Conservation (phyloP, 768 basidiomycete genomes). For the Pleurotus sapidus region DNA sequence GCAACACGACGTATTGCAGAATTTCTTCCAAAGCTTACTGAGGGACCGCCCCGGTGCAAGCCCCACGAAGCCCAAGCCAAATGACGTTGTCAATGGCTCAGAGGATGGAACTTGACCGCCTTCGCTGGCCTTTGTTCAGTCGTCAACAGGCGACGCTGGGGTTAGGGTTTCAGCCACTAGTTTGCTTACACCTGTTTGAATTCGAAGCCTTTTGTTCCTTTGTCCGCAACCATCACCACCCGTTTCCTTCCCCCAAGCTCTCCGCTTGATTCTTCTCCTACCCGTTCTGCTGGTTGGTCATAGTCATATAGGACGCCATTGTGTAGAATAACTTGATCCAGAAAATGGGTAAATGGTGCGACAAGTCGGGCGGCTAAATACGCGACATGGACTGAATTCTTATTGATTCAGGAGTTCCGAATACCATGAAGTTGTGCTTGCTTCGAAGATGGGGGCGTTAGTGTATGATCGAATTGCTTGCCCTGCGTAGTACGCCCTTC, state of each 20-base stretch:
- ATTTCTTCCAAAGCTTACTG: slow-evolving; percentile 84
- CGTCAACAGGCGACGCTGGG: not conserved
- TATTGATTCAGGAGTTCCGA: slow-evolving; percentile 55
- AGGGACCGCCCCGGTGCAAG: slow-evolving; percentile 49
- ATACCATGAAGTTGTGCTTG: slow-evolving; percentile 71
- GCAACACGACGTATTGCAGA: slow-evolving; percentile 82
- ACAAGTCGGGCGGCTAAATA: slow-evolving; percentile 11
- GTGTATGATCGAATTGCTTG: slow-evolving; percentile 49
- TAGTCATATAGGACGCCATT: not conserved
- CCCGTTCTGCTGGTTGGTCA: not conserved
- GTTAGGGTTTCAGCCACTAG: slow-evolving; percentile 10
- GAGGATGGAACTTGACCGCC: slow-evolving; percentile 31
- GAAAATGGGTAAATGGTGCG: slow-evolving; percentile 74
- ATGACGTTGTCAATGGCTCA: slow-evolving; percentile 28
- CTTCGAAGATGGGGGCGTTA: slow-evolving; percentile 71
- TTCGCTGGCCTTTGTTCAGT: slow-evolving; percentile 11
- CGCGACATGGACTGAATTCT: not conserved
- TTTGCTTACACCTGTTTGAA: slow-evolving; percentile 9
- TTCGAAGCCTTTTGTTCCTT: not conserved
- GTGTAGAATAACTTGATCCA: slow-evolving; percentile 4
- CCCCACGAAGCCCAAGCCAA: slow-evolving; percentile 25
- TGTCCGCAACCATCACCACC: slow-evolving; percentile 10
- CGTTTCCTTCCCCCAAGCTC: not conserved
- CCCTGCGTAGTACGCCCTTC: not conserved
- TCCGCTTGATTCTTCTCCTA: slow-evolving; percentile 3